These are phyloP conservation scores for Ustilaginoidea virens DNA, from an alignment of 2,329 filamentous ascomycete species.

Conservation along the genomic window DNA sequence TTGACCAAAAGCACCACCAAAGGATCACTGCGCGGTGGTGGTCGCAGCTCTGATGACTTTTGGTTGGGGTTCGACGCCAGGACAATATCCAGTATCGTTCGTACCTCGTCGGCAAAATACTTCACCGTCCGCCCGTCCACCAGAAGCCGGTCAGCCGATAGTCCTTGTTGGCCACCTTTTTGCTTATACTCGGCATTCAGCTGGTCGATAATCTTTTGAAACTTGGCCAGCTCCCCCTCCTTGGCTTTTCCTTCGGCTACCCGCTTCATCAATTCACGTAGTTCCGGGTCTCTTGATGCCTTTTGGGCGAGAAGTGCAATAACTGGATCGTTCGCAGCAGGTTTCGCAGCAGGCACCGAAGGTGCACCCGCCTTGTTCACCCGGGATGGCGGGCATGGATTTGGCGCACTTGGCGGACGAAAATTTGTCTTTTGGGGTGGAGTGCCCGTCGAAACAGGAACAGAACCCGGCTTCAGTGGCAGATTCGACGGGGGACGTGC, in stretches of 20 bases:
- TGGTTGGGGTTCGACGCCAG: slow-evolving; percentile 42
- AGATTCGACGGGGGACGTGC: slow-evolving; percentile 10
- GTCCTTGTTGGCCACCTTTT: slow-evolving; percentile 33
- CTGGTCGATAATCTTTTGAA: slow-evolving; percentile 69
- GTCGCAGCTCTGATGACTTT: slow-evolving; percentile 34
- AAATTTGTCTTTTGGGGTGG: slow-evolving; percentile 1
- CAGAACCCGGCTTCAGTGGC: slow-evolving; percentile 7
- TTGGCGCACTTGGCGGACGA: slow-evolving; percentile 2
- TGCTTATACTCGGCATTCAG: slow-evolving; percentile 46
- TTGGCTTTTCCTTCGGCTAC: slow-evolving; percentile 63
- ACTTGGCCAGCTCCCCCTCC: slow-evolving; percentile 55
- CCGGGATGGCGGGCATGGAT: slow-evolving; percentile 5
- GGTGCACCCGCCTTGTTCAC: slow-evolving; percentile 10
- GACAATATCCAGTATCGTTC: slow-evolving; percentile 41
- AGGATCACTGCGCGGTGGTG: slow-evolving; percentile 38
- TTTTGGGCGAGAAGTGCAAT: slow-evolving; percentile 66
- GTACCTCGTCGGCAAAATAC: slow-evolving; percentile 44
- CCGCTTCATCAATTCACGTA: slow-evolving; percentile 70
- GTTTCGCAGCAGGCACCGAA: slow-evolving; percentile 7
- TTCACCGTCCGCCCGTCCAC: slow-evolving; percentile 41
- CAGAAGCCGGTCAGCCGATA: slow-evolving; percentile 37
- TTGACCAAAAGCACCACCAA: slow-evolving; percentile 42
- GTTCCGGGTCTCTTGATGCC: slow-evolving; percentile 54
- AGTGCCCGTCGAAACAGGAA: slow-evolving; percentile 7
- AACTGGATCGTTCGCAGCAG: slow-evolving; percentile 48